A percentile compares a stretch with the other conserved stretches of the same genome.
These are phyloP conservation scores for Ziziphus jujuba DNA, from an alignment of 306 rosid genomes.

Conservation along the genomic window DNA sequence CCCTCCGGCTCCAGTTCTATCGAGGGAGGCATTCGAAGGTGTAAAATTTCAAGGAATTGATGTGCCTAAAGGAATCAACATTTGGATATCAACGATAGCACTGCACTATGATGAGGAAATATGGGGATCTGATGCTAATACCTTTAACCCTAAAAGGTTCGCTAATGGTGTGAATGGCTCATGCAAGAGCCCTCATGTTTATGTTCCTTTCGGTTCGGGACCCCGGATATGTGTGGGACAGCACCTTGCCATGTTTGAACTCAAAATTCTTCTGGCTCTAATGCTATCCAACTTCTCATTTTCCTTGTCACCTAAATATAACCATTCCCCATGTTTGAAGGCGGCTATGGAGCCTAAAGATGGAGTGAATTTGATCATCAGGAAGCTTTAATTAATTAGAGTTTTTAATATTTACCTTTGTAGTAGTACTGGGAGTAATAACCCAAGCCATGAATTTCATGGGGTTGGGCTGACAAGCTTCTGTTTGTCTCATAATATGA, in stretches of 20 bases:
- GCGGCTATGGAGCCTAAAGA: conserved; percentile 33
- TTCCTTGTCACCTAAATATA: conserved; percentile 37
- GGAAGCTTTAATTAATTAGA: too few species aligned
- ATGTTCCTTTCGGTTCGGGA: conserved; percentile 54
- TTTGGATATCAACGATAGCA: conserved; percentile 41
- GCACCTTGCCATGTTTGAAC: conserved; percentile 16
- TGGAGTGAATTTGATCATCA: conserved; percentile 41
- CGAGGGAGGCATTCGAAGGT: conserved; percentile 41
- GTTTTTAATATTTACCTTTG: too few species aligned
- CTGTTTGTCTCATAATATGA: too few species aligned
- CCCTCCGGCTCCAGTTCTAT: conserved; percentile 35
- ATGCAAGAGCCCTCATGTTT: conserved; percentile 49
- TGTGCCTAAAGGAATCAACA: conserved; percentile 55
- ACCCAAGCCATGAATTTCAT: too few species aligned
- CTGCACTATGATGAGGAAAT: conserved; percentile 41
- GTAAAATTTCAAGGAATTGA: conserved; percentile 34
- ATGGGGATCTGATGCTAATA: conserved; percentile 61
- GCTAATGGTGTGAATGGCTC: conserved; percentile 50
- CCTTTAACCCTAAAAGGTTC: conserved; percentile 63
- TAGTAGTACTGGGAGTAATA: too few species aligned
- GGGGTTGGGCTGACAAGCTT: too few species aligned
- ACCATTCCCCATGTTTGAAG: conserved; percentile 28
- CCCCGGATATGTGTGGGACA: conserved; percentile 14
- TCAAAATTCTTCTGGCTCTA: conserved; percentile 21
- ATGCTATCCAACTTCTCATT: conserved; percentile 42